Evolutionary conservation across 208 protist genomes (phyloP).

Genomic region (Crithidia expoeki): DNA sequence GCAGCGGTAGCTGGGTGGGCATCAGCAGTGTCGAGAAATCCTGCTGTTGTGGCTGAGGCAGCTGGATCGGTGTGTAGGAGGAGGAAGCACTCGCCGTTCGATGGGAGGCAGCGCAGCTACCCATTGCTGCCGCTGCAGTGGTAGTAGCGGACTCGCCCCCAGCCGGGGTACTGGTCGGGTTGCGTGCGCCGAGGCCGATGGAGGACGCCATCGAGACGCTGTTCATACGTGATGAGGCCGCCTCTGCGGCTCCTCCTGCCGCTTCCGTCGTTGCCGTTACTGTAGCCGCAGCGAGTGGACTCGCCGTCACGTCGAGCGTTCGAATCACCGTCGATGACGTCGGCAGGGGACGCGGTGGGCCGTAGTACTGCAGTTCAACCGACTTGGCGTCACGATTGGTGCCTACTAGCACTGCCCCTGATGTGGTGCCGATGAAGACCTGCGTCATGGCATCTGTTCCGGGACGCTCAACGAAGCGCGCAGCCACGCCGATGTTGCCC

Average conservation of each 20-base stretch:
- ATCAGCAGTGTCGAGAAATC: neutral
- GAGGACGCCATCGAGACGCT: neutral
- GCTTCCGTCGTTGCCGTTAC: too few species aligned
- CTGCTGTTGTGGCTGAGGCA: too few species aligned
- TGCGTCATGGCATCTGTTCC: constrained; percentile 67
- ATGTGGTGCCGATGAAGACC: constrained; percentile 69
- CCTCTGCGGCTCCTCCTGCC: too few species aligned
- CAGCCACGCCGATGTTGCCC: constrained; percentile 48
- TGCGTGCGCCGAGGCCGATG: neutral
- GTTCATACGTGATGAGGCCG: neutral
- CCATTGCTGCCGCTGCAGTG: too few species aligned
- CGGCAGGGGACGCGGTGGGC: constrained; percentile 12
- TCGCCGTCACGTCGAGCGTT: constrained; percentile 34
- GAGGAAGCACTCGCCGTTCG: neutral
- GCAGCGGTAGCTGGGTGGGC: constrained; percentile 15
- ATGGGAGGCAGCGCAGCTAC: too few species aligned
- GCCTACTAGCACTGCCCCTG: constrained; percentile 56
- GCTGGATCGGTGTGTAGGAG: neutral
- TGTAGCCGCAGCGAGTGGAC: neutral
- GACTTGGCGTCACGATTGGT: constrained; percentile 48
- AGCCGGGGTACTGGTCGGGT: neutral
- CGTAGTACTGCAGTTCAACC: constrained; percentile 55
- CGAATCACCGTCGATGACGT: constrained; percentile 28
- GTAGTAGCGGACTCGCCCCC: too few species aligned
- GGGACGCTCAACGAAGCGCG: constrained; percentile 47